Base-by-base conservation (phyloP, 495 filamentous ascomycete species). In the Daldinia bambusicola region DNA sequence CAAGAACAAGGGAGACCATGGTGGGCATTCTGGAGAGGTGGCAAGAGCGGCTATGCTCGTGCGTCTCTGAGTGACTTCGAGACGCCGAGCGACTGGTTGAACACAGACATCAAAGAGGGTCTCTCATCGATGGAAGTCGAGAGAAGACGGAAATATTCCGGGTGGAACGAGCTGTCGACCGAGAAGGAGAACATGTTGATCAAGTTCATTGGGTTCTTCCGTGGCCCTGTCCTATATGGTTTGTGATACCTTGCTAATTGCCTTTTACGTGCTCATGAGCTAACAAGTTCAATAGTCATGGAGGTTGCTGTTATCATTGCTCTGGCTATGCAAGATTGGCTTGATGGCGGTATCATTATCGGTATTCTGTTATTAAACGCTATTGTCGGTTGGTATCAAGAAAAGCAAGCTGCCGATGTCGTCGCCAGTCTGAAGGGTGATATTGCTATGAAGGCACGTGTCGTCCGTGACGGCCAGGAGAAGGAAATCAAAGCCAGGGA, bases 361-460 rank as follows among this genome's bases (percentile, higher is more conserved):
- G 91, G 88, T 80, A 92, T 93, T 69, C 77, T 93, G 30, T 76
- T 92, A 71, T 88, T 93, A 66, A 93, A 93, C 83, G 91, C 91
- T 55, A 72, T 82, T 55, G 91, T 93, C 77, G 91, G 90, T 84
- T 93, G 91, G 91, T 93, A 93, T 80, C 91, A 93, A 80, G 91
- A 93, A 79, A 93, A 93, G 83, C 90, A 92, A 80, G 91, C 91
- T 70, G 91, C 91, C 72, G 91, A 93, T 78, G 90, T 93, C 76
- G 91, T 93, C 67, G 90, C 91, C 61, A 86, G 82, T 61, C 81
- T 93, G 38, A 93, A 92, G 83, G 91, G 91, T 85, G 91, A 93
- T 75, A 93, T 93, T 79, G 91, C 91, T 69, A 90, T 93, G 89
- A 89, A 89, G 80, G 87, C 90, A 62, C 82, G 84, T 71, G 90